phyloP scores from a whole-genome alignment of 345 rosid genomes.

The Geranium brycei region DNA sequence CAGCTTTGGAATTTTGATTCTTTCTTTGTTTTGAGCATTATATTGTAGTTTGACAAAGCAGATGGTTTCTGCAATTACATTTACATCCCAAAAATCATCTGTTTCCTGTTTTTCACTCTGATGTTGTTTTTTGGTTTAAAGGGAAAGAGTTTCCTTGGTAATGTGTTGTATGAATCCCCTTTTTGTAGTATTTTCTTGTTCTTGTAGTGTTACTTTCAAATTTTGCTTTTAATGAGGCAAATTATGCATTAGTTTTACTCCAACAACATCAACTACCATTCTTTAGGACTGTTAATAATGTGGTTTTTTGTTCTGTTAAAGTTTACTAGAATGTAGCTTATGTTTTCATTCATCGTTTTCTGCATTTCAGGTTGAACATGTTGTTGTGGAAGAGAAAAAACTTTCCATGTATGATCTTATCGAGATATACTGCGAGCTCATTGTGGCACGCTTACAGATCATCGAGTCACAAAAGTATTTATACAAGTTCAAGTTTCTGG shows the following conservation, averaged over 20 bases:
- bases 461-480: conserved; percentile 71
- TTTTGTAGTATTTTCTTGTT: background rate
- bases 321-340: too few species aligned
- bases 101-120: background rate
- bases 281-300: background rate
- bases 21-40: too few species aligned
- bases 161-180: background rate
- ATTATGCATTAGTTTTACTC: too few species aligned
- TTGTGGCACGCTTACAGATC: conserved; percentile 58
- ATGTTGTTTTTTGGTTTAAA: background rate
- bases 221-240: background rate
- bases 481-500: background rate
- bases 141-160: background rate
- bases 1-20: too few species aligned
- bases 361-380: conserved; percentile 62
- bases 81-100: background rate
- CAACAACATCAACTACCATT: too few species aligned
- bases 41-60: too few species aligned
- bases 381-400: conserved; percentile 70
- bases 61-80: background rate
- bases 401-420: conserved; percentile 65
- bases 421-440: conserved; percentile 60
- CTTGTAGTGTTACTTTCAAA: background rate
- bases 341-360: background rate
- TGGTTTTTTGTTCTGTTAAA: too few species aligned